These are phyloP conservation scores for Apiospora arundinis DNA, from an alignment of 2,329 filamentous ascomycete species.

Conservation along the genomic window DNA sequence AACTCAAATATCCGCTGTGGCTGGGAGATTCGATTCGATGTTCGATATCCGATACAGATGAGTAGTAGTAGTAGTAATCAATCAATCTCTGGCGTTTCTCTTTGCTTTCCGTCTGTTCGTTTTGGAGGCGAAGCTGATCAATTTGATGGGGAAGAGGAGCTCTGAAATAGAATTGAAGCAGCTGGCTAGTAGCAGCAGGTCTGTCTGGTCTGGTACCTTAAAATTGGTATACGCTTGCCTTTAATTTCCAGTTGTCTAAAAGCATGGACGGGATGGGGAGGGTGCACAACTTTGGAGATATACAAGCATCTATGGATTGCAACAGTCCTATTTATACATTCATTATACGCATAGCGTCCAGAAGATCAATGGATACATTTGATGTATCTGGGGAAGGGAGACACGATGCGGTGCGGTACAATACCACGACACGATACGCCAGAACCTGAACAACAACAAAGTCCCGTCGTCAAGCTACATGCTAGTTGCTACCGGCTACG, in stretches of 20 bases:
- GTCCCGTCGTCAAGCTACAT: not conserved
- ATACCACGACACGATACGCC: slow-evolving; percentile 16
- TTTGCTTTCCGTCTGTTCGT: not conserved
- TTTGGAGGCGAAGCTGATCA: not conserved
- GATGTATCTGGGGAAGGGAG: slow-evolving; percentile 4
- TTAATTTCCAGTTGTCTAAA: slow-evolving; percentile 5
- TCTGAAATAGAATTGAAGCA: not conserved
- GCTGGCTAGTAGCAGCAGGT: not conserved
- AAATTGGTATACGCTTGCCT: not conserved
- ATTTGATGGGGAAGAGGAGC: not conserved
- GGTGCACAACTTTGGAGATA: not conserved
- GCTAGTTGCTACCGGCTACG: not conserved
- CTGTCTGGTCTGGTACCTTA: not conserved
- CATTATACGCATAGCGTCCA: not conserved
- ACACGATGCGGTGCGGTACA: not conserved
- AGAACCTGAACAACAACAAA: slow-evolving; percentile 18
- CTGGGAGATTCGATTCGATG: not conserved
- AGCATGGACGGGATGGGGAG: slow-evolving; percentile 13
- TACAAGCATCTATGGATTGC: not conserved
- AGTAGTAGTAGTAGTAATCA: no score
- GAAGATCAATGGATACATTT: slow-evolving; percentile 1
- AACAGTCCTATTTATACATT: slow-evolving; percentile 12
- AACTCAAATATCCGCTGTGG: not conserved
- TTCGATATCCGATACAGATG: not conserved
- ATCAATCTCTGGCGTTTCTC: not conserved